A percentile compares a stretch with the other conserved stretches of the same genome.
Evolutionary conservation across 1,139 yeast genomes (phyloP).

Genomic region (Candida sp.): DNA sequence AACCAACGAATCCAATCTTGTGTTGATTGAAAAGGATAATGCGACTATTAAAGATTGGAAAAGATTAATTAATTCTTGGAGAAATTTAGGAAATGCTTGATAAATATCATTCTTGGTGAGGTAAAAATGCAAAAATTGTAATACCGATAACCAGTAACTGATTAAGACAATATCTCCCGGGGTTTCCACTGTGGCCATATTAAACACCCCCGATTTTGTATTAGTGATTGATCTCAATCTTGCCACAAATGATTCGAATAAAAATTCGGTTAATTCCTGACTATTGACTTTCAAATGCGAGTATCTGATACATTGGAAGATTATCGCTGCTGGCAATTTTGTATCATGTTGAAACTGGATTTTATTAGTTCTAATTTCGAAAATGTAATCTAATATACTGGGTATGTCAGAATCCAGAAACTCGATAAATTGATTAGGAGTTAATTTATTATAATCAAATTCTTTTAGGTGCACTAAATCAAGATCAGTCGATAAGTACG

Average conservation of each 20-base stretch:
- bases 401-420: conserved; percentile 71
- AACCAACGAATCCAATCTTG: conserved; percentile 51
- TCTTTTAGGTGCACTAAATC: conserved; percentile 25
- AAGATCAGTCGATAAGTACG: conserved; percentile 26
- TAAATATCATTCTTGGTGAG: conserved; percentile 56
- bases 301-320: conserved; percentile 65
- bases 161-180: conserved; percentile 65
- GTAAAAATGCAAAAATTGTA: conserved; percentile 67
- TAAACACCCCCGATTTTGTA: conserved; percentile 58
- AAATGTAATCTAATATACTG: conserved; percentile 52
- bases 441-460: conserved; percentile 45
- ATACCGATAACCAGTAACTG: conserved; percentile 71
- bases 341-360: conserved; percentile 48
- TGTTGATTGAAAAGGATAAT: conserved; percentile 61
- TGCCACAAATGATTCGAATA: conserved; percentile 59
- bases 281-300: conserved; percentile 56
- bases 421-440: conserved; percentile 49
- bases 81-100: conserved; percentile 47
- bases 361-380: conserved; percentile 32
- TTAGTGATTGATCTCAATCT: conserved; percentile 58
- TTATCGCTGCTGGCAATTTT: conserved; percentile 62
- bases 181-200: conserved; percentile 39
- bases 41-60: conserved; percentile 62
- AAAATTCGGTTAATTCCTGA: conserved; percentile 50
- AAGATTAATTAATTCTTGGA: conserved; percentile 59